These are phyloP conservation scores for Dipteronia sinensis DNA, from an alignment of 345 rosid genomes.

Conservation along the genomic window DNA sequence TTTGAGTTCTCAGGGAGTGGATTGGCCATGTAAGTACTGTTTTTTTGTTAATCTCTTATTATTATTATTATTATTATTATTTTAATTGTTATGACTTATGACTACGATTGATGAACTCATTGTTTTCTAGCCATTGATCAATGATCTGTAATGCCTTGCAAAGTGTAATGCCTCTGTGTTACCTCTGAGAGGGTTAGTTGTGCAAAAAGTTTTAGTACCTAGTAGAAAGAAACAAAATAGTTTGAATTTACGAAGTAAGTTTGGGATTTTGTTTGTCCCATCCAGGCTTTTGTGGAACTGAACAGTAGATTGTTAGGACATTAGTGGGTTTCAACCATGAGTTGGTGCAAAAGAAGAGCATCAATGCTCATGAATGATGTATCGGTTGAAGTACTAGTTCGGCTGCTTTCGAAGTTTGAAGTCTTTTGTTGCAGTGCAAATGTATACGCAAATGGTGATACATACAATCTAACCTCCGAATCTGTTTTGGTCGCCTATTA, in stretches of 20 bases:
- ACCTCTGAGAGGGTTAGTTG: neutral
- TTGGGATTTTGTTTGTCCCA: neutral
- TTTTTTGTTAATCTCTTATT: neutral
- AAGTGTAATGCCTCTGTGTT: neutral
- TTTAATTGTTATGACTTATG: no score
- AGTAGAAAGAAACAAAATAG: neutral
- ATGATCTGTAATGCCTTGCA: no score
- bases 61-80: neutral
- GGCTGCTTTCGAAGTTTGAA: conserved; percentile 18
- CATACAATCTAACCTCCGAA: conserved; percentile 18
- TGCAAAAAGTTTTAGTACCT: neutral
- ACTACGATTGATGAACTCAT: neutral
- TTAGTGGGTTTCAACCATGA: neutral
- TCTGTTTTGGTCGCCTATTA: conserved; percentile 21
- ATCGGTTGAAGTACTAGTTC: conserved; percentile 1
- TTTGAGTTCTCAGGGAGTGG: neutral
- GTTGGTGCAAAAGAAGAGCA: neutral
- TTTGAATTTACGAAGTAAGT: neutral
- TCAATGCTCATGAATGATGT: neutral
- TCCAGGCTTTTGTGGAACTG: no score
- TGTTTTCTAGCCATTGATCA: neutral
- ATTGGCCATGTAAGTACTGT: neutral
- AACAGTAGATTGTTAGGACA: neutral
- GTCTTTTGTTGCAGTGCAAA: conserved; percentile 26
- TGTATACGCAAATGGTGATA: conserved; percentile 29